These are phyloP conservation scores for Microdochium nivale DNA, from an alignment of 2,329 filamentous ascomycete species.

Conservation along the genomic window DNA sequence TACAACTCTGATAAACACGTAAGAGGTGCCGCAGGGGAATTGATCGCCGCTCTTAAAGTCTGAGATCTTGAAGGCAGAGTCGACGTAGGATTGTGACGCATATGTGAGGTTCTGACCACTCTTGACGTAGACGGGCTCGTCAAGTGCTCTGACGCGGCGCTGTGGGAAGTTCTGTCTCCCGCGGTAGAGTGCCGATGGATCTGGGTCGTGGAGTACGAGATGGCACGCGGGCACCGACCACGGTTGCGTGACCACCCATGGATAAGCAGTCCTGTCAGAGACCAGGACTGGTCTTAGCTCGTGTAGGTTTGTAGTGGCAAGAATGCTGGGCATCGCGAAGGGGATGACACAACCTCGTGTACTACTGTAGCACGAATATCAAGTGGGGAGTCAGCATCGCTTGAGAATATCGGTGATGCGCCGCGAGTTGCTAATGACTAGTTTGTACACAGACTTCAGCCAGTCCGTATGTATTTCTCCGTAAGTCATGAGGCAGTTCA, in stretches of 20 bases:
- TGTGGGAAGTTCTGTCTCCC: constrained; percentile 20
- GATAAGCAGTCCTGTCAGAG: background rate
- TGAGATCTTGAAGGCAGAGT: constrained; percentile 9
- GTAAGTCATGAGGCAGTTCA: too few relatives aligned
- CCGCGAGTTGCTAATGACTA: too few relatives aligned
- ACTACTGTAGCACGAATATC: too few relatives aligned
- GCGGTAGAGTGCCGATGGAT: constrained; percentile 3
- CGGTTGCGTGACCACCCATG: background rate
- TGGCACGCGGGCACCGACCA: constrained; percentile 10
- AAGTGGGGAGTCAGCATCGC: too few relatives aligned
- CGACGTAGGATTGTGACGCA: constrained; percentile 12
- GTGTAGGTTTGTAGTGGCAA: too few relatives aligned
- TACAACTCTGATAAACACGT: too few relatives aligned
- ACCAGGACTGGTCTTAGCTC: too few relatives aligned
- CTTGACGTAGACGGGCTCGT: constrained; percentile 11
- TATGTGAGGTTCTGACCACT: constrained; percentile 14
- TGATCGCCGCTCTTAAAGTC: constrained; percentile 6
- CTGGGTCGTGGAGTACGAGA: constrained; percentile 8
- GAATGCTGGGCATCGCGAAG: too few relatives aligned
- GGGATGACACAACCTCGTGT: too few relatives aligned
- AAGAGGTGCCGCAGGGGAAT: constrained; percentile 19
- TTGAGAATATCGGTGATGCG: too few relatives aligned
- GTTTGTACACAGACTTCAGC: too few relatives aligned
- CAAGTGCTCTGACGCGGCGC: constrained; percentile 18
- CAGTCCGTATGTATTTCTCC: too few relatives aligned